A percentile compares a stretch with the other conserved stretches of the same genome.
These are phyloP conservation scores for Ulota crispa DNA, from an alignment of 225 moss, liverwort and hornwort species.

Conservation along the genomic window DNA sequence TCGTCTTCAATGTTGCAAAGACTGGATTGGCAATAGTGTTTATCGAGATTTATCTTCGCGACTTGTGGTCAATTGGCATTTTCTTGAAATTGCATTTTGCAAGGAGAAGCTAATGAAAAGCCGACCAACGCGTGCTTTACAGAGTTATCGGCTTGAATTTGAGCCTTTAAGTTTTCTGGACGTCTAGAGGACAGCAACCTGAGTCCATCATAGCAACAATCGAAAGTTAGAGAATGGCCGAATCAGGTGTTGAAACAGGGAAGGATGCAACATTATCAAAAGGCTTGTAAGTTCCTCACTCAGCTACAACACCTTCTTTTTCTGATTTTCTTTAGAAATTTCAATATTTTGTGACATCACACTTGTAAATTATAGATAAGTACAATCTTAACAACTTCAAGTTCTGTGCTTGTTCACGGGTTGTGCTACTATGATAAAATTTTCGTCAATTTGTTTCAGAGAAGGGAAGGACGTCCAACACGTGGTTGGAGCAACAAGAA, in stretches of 20 bases:
- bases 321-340: background rate
- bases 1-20: background rate
- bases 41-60: background rate
- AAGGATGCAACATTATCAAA: conserved; percentile 1
- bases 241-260: background rate
- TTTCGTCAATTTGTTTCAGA: conserved; percentile 22
- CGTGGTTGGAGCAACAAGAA: background rate
- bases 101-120: background rate
- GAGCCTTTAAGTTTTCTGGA: conserved; percentile 15
- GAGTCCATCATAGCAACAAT: background rate
- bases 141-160: background rate
- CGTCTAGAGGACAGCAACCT: background rate
- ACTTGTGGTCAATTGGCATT: background rate
- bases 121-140: background rate
- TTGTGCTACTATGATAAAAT: conserved; percentile 1
- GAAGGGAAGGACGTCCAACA: conserved; percentile 8
- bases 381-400: background rate
- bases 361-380: background rate
- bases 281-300: conserved; percentile 15
- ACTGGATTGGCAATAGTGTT: background rate
- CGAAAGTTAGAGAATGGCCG: conserved; percentile 13
- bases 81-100: background rate
- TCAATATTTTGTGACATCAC: background rate
- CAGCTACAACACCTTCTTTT: background rate
- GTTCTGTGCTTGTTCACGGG: background rate